phyloP scores from a whole-genome alignment of 495 filamentous ascomycete species.

The Hypoxylon lenormandii region DNA sequence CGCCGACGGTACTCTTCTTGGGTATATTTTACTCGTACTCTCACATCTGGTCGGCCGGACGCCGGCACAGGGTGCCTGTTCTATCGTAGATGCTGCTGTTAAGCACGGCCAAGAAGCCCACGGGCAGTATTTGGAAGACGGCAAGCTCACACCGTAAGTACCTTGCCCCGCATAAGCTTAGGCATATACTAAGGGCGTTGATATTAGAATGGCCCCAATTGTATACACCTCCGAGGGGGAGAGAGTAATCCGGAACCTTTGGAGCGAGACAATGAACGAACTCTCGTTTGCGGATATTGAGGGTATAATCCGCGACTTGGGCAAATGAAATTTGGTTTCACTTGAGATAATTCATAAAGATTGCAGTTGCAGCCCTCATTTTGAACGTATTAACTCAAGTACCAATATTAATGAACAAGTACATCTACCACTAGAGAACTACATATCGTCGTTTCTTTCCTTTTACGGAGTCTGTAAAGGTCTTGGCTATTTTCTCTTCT shows the following conservation, averaged over 20 bases:
- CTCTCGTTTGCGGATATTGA: not conserved
- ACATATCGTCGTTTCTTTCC: too few relatives aligned
- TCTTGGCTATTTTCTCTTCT: too few relatives aligned
- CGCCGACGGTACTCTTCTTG: not conserved
- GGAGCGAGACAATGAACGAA: not conserved
- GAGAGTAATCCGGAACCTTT: not conserved
- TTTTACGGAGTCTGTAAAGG: too few relatives aligned
- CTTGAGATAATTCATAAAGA: too few relatives aligned
- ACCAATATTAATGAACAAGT: too few relatives aligned
- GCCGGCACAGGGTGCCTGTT: not conserved
- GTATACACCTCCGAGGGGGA: not conserved
- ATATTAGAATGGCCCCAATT: not conserved
- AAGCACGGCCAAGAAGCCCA: not conserved
- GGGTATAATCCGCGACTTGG: too few relatives aligned
- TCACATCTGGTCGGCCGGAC: conserved; percentile 31
- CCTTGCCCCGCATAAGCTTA: not conserved
- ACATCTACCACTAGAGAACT: too few relatives aligned
- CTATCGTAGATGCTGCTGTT: not conserved
- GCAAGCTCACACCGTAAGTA: conserved; percentile 53
- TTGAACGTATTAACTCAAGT: too few relatives aligned
- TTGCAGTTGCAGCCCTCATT: too few relatives aligned
- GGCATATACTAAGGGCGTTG: too few relatives aligned
- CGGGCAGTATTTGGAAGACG: conserved; percentile 44
- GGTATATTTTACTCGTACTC: conserved; percentile 5
- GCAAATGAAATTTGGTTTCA: too few relatives aligned